These are phyloP conservation scores for Morella rubra DNA, from an alignment of 306 rosid genomes.

Conservation along the genomic window DNA sequence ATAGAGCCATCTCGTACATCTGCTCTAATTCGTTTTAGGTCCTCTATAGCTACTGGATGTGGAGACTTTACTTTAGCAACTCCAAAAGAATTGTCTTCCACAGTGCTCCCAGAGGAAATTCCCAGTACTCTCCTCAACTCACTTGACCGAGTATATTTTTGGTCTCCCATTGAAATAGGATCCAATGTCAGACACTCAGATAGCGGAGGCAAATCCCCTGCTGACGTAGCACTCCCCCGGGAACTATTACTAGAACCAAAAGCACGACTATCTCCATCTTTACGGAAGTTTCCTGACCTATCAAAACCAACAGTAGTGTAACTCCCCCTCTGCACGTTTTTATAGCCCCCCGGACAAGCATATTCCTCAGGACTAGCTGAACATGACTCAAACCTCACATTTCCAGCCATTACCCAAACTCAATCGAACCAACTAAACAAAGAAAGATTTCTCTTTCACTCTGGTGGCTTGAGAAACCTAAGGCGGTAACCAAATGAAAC, in stretches of 20 bases:
- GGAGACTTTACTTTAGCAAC: slow-evolving; percentile 58
- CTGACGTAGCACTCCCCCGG: slow-evolving; percentile 46
- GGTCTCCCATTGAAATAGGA: slow-evolving; percentile 57
- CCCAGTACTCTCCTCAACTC: slow-evolving; percentile 64
- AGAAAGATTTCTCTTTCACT: slow-evolving; percentile 20
- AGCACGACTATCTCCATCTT: slow-evolving; percentile 53
- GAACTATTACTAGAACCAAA: slow-evolving; percentile 44
- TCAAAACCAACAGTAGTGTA: slow-evolving; percentile 48
- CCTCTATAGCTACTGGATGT: slow-evolving; percentile 59
- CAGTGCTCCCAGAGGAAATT: slow-evolving; percentile 52
- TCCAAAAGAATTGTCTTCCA: slow-evolving; percentile 63
- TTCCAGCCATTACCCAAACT: slow-evolving; percentile 61
- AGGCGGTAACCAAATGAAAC: slow-evolving; percentile 16
- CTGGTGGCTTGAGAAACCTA: slow-evolving; percentile 16
- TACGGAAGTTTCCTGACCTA: slow-evolving; percentile 60
- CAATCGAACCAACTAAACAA: slow-evolving; percentile 34
- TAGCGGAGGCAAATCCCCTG: slow-evolving; percentile 49
- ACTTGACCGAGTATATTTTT: slow-evolving; percentile 42
- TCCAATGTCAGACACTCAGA: slow-evolving; percentile 59
- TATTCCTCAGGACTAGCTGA: slow-evolving; percentile 55
- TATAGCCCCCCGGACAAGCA: slow-evolving; percentile 45
- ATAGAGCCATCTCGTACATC: slow-evolving; percentile 50
- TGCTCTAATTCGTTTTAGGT: slow-evolving; percentile 62
- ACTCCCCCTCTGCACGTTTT: slow-evolving; percentile 53
- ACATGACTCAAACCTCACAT: slow-evolving; percentile 56